Evolutionary conservation across 2,329 filamentous ascomycete species (phyloP), one percentile per base, ranked within the genome.

Genomic region (Trichoderma sp.): DNA sequence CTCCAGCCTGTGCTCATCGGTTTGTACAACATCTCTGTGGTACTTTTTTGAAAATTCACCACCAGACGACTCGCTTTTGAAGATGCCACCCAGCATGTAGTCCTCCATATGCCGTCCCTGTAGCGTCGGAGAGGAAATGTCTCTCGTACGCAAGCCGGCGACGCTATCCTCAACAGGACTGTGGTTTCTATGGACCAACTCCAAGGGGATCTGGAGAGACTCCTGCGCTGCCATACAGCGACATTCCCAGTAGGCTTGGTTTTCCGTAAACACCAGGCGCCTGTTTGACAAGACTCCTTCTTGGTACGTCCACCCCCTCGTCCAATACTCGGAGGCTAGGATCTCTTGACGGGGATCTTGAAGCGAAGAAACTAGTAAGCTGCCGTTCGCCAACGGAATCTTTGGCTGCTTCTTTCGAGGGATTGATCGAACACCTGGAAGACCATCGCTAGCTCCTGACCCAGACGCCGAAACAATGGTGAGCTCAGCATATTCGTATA

Each of bases 171-270:
- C 24, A n/a, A 24, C 28, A 10, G 24, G 5, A 24, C 0, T 6
- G 21, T 55, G 55, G 18, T 51, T 46, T 34, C 34, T 59, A 32
- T 68, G 66, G 21, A 68, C 32, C 13, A 61, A 24, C 4, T 59
- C 32, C 10, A 69, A 39, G 24, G 68, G 68, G 13, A 69, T 37
- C 30, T 11, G 52, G 6, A 69, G 43, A 21, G 52, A 60, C 46
- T 69, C 68, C 10, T 66, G 55, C 13, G 51, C n/a, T 46, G 52
- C 54, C 68, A 69, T 69, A 32, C 68, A 66, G 5, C 55, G 60
- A 21, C 74, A 76, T 37, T 76, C 70, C 30, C 73, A 75, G 10
- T 72, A 75, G n/a, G 70, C 60, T 21, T 76, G 72, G 10, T 66
- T 63, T 1, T 75, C 61, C 1, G 74, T 74, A 60, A 76, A 76